Conservation (phyloP, 371 early-diverging fungal genomes). For the Batkoa obscura region DNA sequence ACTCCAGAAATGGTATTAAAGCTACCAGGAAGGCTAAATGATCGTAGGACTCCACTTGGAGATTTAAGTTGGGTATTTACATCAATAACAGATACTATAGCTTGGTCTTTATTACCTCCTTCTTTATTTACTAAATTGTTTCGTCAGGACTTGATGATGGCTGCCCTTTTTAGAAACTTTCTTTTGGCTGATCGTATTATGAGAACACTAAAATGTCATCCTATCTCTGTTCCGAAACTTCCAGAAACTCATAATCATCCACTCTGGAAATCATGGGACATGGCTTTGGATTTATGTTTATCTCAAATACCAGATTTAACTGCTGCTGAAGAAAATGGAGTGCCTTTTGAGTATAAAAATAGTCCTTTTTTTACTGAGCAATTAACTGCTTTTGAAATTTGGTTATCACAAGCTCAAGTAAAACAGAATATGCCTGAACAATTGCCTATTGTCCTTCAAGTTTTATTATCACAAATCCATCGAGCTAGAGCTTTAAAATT, state of each 20-base stretch:
- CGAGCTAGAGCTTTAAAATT: slow-evolving; percentile 78
- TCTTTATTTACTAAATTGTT: slow-evolving; percentile 82
- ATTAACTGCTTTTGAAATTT: slow-evolving; percentile 89
- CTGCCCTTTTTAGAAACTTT: slow-evolving; percentile 88
- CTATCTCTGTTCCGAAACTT: slow-evolving; percentile 66
- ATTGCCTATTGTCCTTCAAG: slow-evolving; percentile 89
- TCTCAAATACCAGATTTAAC: slow-evolving; percentile 67
- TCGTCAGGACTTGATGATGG: slow-evolving; percentile 89
- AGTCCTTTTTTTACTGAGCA: slow-evolving; percentile 88
- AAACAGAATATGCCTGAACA: slow-evolving; percentile 51
- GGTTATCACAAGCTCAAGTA: slow-evolving; percentile 64
- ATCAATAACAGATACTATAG: slow-evolving; percentile 94
- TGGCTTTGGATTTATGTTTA: slow-evolving; percentile 86
- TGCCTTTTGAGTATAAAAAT: slow-evolving; percentile 41
- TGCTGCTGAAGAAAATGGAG: slow-evolving; percentile 30
- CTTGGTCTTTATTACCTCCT: slow-evolving; percentile 86
- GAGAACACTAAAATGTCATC: slow-evolving; percentile 77
- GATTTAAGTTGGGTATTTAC: slow-evolving; percentile 98
- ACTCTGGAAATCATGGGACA: slow-evolving; percentile 92
- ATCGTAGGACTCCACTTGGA: slow-evolving; percentile 84
- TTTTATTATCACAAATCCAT: slow-evolving; percentile 84
- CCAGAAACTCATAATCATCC: slow-evolving; percentile 84
- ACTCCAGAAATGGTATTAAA: slow-evolving; percentile 69
- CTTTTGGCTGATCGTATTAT: slow-evolving; percentile 87
- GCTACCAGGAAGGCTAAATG: slow-evolving; percentile 74